phyloP scores from a whole-genome alignment of 78 protist genomes.

The Bigelowiella natans region DNA sequence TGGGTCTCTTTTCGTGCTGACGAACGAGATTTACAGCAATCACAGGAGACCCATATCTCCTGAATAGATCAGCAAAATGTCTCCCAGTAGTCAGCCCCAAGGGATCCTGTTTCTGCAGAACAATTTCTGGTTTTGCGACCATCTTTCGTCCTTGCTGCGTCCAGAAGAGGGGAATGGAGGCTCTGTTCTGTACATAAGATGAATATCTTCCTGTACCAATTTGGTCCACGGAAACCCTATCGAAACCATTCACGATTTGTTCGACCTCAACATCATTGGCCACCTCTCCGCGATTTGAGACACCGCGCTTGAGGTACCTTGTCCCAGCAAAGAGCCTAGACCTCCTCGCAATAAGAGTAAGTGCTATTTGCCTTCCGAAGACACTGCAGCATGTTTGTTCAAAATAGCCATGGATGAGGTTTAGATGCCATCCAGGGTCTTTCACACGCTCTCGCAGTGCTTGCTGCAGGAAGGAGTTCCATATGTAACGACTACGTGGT shows the following conservation, averaged over 20 bases:
- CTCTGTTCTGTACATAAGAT: conserved; percentile 29
- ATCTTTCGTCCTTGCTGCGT: conserved; percentile 4
- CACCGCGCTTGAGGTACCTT: conserved; percentile 40
- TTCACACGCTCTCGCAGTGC: neutral
- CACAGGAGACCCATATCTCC: conserved; percentile 68
- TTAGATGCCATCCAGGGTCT: neutral
- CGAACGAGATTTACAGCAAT: conserved; percentile 60
- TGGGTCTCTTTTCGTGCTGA: conserved; percentile 66
- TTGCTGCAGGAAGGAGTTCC: conserved; percentile 20
- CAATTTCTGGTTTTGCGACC: conserved; percentile 32
- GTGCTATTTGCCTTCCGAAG: neutral
- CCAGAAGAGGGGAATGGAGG: conserved; percentile 49
- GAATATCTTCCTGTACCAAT: neutral
- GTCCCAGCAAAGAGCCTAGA: conserved; percentile 44
- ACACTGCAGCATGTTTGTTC: conserved; percentile 1
- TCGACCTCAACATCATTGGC: conserved; percentile 50
- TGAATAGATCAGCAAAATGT: conserved; percentile 70
- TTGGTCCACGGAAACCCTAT: neutral
- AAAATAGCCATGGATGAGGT: neutral
- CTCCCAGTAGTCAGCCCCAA: conserved; percentile 51
- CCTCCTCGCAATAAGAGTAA: conserved; percentile 34
- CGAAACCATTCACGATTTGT: conserved; percentile 17
- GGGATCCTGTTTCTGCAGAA: conserved; percentile 3
- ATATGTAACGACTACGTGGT: conserved; percentile 9
- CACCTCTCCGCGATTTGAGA: conserved; percentile 19